Percentiles rank a stretch among this genome's conserved stretches.
These are phyloP conservation scores for Heliamphora pulchella DNA, from an alignment of 179 eudicot genomes.

Conservation along the genomic window DNA sequence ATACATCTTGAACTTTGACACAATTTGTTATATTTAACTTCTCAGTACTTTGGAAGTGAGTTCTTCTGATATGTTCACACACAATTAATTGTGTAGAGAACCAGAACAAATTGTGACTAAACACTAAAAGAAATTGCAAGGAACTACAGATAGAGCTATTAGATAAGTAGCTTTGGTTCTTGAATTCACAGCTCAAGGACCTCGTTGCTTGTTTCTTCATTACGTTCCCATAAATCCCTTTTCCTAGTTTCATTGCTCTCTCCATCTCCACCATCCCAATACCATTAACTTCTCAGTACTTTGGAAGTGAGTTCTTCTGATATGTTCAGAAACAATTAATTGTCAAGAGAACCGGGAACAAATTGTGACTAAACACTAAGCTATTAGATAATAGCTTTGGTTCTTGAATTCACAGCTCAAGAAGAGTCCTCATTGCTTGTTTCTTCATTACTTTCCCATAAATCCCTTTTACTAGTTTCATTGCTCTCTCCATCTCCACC, in stretches of 20 bases:
- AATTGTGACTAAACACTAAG: background rate
- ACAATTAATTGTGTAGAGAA: conserved; percentile 9
- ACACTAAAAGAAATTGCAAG: background rate
- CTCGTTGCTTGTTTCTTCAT: conserved; percentile 74
- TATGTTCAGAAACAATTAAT: background rate
- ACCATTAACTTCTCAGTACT: background rate
- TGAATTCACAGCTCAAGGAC: conserved; percentile 44
- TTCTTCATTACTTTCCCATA: conserved; percentile 84
- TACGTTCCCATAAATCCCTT: conserved; percentile 85
- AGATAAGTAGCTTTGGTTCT: conserved; percentile 17
- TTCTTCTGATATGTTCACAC: background rate
- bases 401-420: conserved; percentile 37
- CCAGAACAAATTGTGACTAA: conserved; percentile 12
- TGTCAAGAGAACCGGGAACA: conserved; percentile 17
- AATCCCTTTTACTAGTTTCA: conserved; percentile 83
- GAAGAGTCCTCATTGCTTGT: conserved; percentile 60
- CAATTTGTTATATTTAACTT: no score
- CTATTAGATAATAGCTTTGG: conserved; percentile 16
- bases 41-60: background rate
- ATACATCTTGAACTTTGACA: no score
- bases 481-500: conserved; percentile 66
- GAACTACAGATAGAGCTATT: conserved; percentile 10
- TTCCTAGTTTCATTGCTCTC: conserved; percentile 68
- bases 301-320: background rate
- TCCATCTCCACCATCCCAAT: conserved; percentile 59